Base-by-base conservation (phyloP, 345 rosid genomes). In the Trapa bicornis region DNA sequence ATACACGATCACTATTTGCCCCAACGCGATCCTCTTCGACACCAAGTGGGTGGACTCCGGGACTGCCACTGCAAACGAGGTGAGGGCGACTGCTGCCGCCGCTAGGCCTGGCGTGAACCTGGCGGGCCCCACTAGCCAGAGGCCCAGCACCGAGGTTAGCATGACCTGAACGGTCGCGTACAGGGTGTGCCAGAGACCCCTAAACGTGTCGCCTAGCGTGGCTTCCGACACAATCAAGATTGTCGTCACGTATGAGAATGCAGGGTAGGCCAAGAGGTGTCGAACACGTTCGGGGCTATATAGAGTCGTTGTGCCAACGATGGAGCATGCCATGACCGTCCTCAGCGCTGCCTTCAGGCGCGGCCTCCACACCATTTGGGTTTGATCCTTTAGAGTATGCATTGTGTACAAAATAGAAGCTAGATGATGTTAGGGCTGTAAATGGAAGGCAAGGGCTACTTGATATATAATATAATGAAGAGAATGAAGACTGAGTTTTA, bases 11-110 rank as follows among this genome's bases (percentile, higher is more conserved):
- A 88, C 91, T 11, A 79, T 76, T 80, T 88, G 96, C 63, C 96
- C 96, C 61, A 87, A 88, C 48, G 96, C 93, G 65, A 91, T 81
- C 72, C 96, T 76, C 76, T 88, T 91, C 14, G 89, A 76, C 79
- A 81, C 47, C 75, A 91, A 56, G 66, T 80, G 74, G 5, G 87
- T 84, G 37, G 85, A 85, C 71, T 72, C 80, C 1, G 96, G 97
- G 66, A 88, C 71, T 17, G 91, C 97, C 37, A 91, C 88, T 68
- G 77, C 41, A 65, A 91, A 88, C 13, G 89, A 65, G 36, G 68
- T 76, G 33, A 85, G 5, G 1, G 88, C 86, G 75, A 84, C 96
- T 0, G 80, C 88, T 3, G 61, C 72, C 0, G 89, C 83, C 3
- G 91, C 93, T 65, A 84, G 43, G 32, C 67, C 78, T 16, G 35